Conservation (phyloP, 2,329 filamentous ascomycete species). For the Ilyonectria mors-panacis region DNA sequence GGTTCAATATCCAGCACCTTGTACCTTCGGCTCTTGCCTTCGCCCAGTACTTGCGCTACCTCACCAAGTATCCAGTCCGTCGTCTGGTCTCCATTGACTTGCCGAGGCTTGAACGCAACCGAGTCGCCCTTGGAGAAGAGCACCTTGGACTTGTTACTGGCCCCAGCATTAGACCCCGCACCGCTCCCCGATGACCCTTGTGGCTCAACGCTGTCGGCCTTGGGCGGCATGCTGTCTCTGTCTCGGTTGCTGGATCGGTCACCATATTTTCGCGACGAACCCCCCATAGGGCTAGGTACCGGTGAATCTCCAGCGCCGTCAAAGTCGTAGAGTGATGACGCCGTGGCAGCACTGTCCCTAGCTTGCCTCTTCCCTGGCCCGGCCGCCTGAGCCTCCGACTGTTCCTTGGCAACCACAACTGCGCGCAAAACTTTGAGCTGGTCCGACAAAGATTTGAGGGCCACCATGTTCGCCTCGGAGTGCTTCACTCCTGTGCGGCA, state of each 20-base stretch:
- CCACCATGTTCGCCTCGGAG: constrained; percentile 56
- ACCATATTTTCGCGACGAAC: constrained; percentile 54
- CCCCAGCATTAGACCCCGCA: constrained; percentile 37
- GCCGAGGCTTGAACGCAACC: constrained; percentile 76
- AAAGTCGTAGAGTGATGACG: constrained; percentile 61
- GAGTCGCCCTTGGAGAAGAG: constrained; percentile 74
- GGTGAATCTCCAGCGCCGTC: constrained; percentile 62
- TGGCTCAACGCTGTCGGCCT: constrained; percentile 71
- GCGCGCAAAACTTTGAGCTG: constrained; percentile 60
- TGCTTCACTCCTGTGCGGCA: constrained; percentile 60
- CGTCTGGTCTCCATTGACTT: constrained; percentile 61
- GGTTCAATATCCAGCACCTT: constrained; percentile 86
- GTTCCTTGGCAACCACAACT: constrained; percentile 61
- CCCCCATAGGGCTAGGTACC: constrained; percentile 59
- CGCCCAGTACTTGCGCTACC: constrained; percentile 81
- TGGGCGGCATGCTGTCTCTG: constrained; percentile 69
- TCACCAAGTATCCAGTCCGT: constrained; percentile 82
- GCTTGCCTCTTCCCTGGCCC: constrained; percentile 50
- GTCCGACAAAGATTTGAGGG: constrained; percentile 57
- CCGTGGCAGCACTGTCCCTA: constrained; percentile 46
- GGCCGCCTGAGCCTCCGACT: constrained; percentile 52
- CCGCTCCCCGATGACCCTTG: constrained; percentile 59
- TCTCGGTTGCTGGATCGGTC: constrained; percentile 57
- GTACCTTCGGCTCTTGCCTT: constrained; percentile 84
- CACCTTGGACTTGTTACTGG: constrained; percentile 63